phyloP scores from a whole-genome alignment of 2,329 filamentous ascomycete genomes.

The Cordyceps javanica region DNA sequence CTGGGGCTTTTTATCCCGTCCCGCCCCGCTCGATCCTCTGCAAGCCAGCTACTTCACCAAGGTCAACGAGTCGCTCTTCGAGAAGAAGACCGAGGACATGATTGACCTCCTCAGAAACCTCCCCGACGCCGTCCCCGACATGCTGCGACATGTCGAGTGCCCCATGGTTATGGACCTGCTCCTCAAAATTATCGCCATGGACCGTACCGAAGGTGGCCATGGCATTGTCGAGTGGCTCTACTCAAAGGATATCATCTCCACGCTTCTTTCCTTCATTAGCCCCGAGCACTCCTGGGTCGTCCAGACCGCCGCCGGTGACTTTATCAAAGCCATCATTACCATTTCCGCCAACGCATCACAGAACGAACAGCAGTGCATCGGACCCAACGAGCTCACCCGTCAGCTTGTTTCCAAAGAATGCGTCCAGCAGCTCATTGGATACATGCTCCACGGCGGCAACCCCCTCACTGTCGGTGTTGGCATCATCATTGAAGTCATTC shows the following conservation, averaged over 20 bases:
- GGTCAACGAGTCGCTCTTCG: slow-evolving; percentile 94
- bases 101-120: slow-evolving; percentile 79
- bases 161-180: slow-evolving; percentile 98
- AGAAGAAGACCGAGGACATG: slow-evolving; percentile 98
- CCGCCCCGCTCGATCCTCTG: slow-evolving; percentile 82
- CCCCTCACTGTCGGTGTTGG: slow-evolving; percentile 93
- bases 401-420: slow-evolving; percentile 86
- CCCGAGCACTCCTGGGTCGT: slow-evolving; percentile 82
- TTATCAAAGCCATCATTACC: slow-evolving; percentile 97
- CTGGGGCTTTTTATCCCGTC: slow-evolving; percentile 81
- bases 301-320: slow-evolving; percentile 94
- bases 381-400: slow-evolving; percentile 91
- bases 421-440: slow-evolving; percentile 74
- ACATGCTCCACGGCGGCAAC: slow-evolving; percentile 92
- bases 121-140: slow-evolving; percentile 72
- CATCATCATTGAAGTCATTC: slow-evolving; percentile 96
- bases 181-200: slow-evolving; percentile 92
- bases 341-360: slow-evolving; percentile 98
- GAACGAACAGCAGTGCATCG: slow-evolving; percentile 97
- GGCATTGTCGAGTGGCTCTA: slow-evolving; percentile 98
- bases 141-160: slow-evolving; percentile 91
- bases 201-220: slow-evolving; percentile 84
- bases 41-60: slow-evolving; percentile 98
- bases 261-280: slow-evolving; percentile 77
- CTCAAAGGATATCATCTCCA: slow-evolving; percentile 79